Base-by-base conservation (phyloP, 2,329 filamentous ascomycete species). In the Cladosporium sp. region DNA sequence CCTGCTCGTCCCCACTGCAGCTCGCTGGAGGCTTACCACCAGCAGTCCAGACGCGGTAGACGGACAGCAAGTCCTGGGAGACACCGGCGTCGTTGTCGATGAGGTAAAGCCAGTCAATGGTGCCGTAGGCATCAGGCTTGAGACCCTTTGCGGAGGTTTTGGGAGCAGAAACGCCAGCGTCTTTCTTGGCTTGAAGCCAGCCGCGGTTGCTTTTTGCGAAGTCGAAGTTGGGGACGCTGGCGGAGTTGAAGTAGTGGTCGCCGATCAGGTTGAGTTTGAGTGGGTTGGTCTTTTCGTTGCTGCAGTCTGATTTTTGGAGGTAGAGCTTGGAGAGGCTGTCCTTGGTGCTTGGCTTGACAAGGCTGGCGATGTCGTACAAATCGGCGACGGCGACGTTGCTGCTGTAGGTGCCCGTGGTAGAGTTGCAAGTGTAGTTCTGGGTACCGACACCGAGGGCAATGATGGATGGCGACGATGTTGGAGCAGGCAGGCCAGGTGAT, bases 351-450 rank as follows among this genome's bases (percentile, higher is more conserved):
- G 52, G 48, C 30, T 59, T 53, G 47, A 81, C 64, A 46, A 68
- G 57, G 3, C 70, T 65, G 2, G 67, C 66, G 22, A 69, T 63
- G 18, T 66, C 55, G 38, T 68, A 67, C 57, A 78, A 78, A 2
- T 78, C 74, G n/a, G 69, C 57, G 6, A 69, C 60, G 42, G 69
- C 63, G 59, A 56, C 2, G 63, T 65, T 57, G 41, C 56, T 50
- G 55, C 59, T 50, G 52, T 56, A 64, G 25, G 50, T 54, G 33
- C 46, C 43, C 22, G 46, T 54, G 12, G 55, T 55, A 8, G 60
- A 52, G 25, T 59, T 63, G 67, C 83, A 86, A 32, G 79, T 83
- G 72, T 86, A 86, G 75, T 86, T 86, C 61, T 86, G 83, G 59
- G 83, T 78, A 51, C 83, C 83, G 58, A 83, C 77, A 57, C 82